Conservation (phyloP, 2,329 filamentous ascomycete species). For the Aspergillus sp. region DNA sequence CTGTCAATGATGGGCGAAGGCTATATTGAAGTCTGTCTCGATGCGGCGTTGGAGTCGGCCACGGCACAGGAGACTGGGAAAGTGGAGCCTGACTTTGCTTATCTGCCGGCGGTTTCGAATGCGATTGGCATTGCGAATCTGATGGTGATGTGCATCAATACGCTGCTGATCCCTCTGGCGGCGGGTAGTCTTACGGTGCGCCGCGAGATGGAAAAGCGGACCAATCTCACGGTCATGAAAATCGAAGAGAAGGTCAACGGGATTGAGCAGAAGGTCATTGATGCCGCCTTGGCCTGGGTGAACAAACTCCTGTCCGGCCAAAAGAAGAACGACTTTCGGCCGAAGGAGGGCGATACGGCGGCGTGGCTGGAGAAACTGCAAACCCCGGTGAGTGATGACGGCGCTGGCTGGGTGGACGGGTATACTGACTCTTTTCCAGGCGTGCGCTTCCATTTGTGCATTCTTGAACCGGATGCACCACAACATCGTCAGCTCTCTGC, state of each 20-base stretch:
- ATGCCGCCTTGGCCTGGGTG: constrained; percentile 75
- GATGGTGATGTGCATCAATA: constrained; percentile 88
- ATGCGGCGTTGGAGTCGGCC: constrained; percentile 72
- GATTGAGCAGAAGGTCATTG: constrained; percentile 67
- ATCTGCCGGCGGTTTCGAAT: constrained; percentile 74
- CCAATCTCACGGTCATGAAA: constrained; percentile 67
- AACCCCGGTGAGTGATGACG: constrained; percentile 55
- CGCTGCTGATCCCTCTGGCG: constrained; percentile 85
- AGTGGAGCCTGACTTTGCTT: constrained; percentile 81
- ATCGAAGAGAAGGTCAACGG: constrained; percentile 82
- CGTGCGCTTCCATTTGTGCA: constrained; percentile 75
- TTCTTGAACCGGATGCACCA: constrained; percentile 72
- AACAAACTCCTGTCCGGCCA: constrained; percentile 70
- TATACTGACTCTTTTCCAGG: constrained; percentile 39
- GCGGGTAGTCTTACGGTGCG: constrained; percentile 87
- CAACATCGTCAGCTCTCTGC: constrained; percentile 64
- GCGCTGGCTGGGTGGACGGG: neutral
- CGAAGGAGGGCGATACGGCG: constrained; percentile 68
- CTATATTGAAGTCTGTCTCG: constrained; percentile 65
- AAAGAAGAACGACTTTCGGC: constrained; percentile 86
- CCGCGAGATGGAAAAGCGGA: constrained; percentile 83
- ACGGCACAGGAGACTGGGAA: constrained; percentile 75
- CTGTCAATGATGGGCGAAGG: constrained; percentile 86
- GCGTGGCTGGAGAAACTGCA: constrained; percentile 71
- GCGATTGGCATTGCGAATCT: constrained; percentile 88